These are phyloP conservation scores for Xylariales sp. DNA, from an alignment of 2,329 filamentous ascomycete species.

Conservation along the genomic window DNA sequence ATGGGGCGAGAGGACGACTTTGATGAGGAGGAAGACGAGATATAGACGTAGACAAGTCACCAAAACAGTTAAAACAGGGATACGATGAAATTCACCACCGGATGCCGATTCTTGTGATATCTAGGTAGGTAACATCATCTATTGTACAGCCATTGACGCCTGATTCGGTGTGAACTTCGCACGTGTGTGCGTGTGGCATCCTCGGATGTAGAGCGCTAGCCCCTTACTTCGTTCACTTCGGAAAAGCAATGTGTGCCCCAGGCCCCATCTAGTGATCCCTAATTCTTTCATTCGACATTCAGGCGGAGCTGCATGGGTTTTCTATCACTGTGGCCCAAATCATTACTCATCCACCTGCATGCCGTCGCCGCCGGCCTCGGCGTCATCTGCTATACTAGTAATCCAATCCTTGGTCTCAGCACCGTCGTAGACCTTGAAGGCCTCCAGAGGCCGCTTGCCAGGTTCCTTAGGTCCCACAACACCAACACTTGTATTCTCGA, in stretches of 20 bases:
- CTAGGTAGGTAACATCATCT: slow-evolving; percentile 33
- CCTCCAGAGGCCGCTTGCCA: slow-evolving; percentile 72
- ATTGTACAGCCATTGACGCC: slow-evolving; percentile 32
- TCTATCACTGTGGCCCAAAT: slow-evolving; percentile 19
- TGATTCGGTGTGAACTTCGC: slow-evolving; percentile 3
- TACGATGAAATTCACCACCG: background rate
- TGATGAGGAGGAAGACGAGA: slow-evolving; percentile 77
- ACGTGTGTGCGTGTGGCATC: slow-evolving; percentile 1
- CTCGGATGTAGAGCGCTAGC: slow-evolving; percentile 9
- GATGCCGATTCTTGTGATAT: slow-evolving; percentile 31
- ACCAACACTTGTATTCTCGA: slow-evolving; percentile 95
- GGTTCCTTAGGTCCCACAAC: slow-evolving; percentile 74
- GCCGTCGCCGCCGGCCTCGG: slow-evolving; percentile 57
- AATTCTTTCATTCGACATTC: slow-evolving; percentile 51
- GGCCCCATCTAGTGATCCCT: slow-evolving; percentile 33
- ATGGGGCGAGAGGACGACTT: slow-evolving; percentile 98
- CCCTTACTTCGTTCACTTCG: slow-evolving; percentile 13
- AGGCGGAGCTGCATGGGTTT: slow-evolving; percentile 39
- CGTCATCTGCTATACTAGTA: slow-evolving; percentile 74
- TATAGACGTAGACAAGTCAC: slow-evolving; percentile 38
- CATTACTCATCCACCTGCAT: slow-evolving; percentile 60
- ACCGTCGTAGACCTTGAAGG: slow-evolving; percentile 91
- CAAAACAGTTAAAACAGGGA: too few species aligned
- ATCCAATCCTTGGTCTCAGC: slow-evolving; percentile 88
- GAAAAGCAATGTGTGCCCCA: slow-evolving; percentile 1